These are phyloP conservation scores for Physcia stellaris DNA, from an alignment of 495 filamentous ascomycete species.

Conservation along the genomic window DNA sequence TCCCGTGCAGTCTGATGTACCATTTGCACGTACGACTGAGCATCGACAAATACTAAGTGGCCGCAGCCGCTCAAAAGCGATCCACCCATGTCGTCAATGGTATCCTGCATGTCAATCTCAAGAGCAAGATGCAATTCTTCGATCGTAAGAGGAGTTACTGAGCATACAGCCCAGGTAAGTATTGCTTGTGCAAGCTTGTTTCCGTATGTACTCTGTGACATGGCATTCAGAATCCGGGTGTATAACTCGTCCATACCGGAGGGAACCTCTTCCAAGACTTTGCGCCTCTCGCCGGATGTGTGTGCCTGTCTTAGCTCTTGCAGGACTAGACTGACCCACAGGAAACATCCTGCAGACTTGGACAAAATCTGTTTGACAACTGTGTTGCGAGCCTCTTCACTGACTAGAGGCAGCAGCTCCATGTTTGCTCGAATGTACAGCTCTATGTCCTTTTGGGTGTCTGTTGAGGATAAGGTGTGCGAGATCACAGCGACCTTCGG, in stretches of 20 bases:
- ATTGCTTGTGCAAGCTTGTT: conserved; percentile 19
- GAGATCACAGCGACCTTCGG: conserved; percentile 7
- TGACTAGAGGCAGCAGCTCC: conserved; percentile 5
- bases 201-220: conserved; percentile 13
- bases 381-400: conserved; percentile 7
- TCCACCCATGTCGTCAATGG: conserved; percentile 14
- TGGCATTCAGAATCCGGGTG: conserved; percentile 15
- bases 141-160: conserved; percentile 18
- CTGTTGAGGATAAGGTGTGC: conserved; percentile 5
- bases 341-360: conserved; percentile 23
- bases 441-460: conserved; percentile 5
- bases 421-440: conserved; percentile 9
- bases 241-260: conserved; percentile 24
- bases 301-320: conserved; percentile 17
- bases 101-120: conserved; percentile 20
- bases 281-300: conserved; percentile 14
- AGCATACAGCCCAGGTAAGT: conserved; percentile 21
- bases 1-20: conserved; percentile 24
- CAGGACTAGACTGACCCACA: conserved; percentile 24
- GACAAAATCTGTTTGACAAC: conserved; percentile 18
- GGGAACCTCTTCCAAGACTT: conserved; percentile 23
- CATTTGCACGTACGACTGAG: conserved; percentile 14
- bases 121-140: conserved; percentile 21
- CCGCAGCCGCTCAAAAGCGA: conserved; percentile 21
- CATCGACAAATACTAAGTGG: conserved; percentile 21